Conservation (phyloP, 768 basidiomycete genomes). For the Leccinum truebloodii region DNA sequence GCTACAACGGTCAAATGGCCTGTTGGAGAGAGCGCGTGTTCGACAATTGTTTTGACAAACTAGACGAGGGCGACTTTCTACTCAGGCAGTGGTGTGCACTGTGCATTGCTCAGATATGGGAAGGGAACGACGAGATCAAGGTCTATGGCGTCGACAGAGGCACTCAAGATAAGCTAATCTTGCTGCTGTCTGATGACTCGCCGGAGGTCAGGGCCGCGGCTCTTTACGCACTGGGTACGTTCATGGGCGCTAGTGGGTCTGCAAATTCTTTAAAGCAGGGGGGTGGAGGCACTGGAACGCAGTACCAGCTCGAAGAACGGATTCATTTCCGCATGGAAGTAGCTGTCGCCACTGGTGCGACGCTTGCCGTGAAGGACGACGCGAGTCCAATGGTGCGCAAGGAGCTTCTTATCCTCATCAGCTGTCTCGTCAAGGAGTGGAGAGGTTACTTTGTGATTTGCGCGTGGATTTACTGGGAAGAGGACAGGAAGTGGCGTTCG, state of each 20-base stretch:
- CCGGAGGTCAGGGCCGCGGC: conserved; percentile 93
- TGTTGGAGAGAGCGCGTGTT: conserved; percentile 83
- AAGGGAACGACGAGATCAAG: conserved; percentile 87
- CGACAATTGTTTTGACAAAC: conserved; percentile 79
- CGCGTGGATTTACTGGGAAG: conserved; percentile 96
- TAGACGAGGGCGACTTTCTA: conserved; percentile 90
- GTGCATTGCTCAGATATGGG: conserved; percentile 96
- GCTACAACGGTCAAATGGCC: conserved; percentile 81
- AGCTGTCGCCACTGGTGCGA: conserved; percentile 85
- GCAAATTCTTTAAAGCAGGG: conserved; percentile 65
- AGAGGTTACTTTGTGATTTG: conserved; percentile 94
- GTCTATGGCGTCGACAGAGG: conserved; percentile 75
- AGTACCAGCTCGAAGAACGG: conserved; percentile 71
- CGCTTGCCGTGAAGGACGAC: conserved; percentile 88
- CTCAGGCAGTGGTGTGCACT: conserved; percentile 93
- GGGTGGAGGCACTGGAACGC: conserved; percentile 85
- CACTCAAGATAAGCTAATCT: conserved; percentile 81
- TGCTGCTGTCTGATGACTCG: conserved; percentile 79
- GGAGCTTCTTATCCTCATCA: conserved; percentile 88
- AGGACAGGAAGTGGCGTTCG: conserved; percentile 68
- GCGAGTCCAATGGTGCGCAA: conserved; percentile 96
- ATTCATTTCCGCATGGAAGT: conserved; percentile 88
- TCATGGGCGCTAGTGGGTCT: conserved; percentile 87
- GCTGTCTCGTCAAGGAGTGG: conserved; percentile 95
- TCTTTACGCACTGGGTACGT: conserved; percentile 88